Evolutionary conservation across 2,329 filamentous ascomycete genomes (phyloP), one percentile per base, ranked within the genome.

Genomic region (Diaporthe helianthi): DNA sequence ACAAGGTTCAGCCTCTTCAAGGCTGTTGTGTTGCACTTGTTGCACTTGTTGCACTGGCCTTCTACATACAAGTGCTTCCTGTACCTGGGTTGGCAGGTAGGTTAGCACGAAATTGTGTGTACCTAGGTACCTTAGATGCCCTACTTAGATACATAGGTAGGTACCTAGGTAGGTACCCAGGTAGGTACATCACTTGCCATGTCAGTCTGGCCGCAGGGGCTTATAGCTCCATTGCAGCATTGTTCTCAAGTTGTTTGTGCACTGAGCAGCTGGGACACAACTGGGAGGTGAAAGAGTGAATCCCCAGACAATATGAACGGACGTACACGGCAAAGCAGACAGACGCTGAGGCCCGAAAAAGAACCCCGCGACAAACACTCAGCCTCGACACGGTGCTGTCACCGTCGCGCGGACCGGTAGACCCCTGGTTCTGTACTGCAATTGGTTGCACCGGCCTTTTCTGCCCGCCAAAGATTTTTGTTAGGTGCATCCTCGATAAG

Each of bases 401-500:
- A 63, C 22, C 41, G 53, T 58, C 33, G 38, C 33, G 38, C 53
- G 36, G 53, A 15, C 33, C 26, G 55, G 7, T 47, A 47, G 55
- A 47, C 55, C 55, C 58, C 58, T 63, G 58, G 58, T 24, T 63
- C 58, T 36, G 41, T 63, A 15, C 44, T 63, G 58, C 58, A 63
- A 63, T 63, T 63, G 58, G 58, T 49, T 55, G 49, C 49, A 29
- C 53, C 33, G 55, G 38, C 19, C 26, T 24, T 63, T 63, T 47
- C 58, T 63, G 58, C 58, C 44, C 38, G 55, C 55, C 55, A 46
- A 61, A 47, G 31, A 33, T 47, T 47, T 61, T 61, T 61, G 55
- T 60, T 60, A 60, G 55, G 38, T 60, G 55, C 55, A 31, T 46
- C 55, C 55, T 61, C 58, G 58, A 49, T 49, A 63, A 63, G 44